Percentiles rank a stretch among this genome's conserved stretches.
These are phyloP conservation scores for Colletotrichum zoysiae DNA, from an alignment of 2,329 filamentous ascomycete species.

Conservation along the genomic window DNA sequence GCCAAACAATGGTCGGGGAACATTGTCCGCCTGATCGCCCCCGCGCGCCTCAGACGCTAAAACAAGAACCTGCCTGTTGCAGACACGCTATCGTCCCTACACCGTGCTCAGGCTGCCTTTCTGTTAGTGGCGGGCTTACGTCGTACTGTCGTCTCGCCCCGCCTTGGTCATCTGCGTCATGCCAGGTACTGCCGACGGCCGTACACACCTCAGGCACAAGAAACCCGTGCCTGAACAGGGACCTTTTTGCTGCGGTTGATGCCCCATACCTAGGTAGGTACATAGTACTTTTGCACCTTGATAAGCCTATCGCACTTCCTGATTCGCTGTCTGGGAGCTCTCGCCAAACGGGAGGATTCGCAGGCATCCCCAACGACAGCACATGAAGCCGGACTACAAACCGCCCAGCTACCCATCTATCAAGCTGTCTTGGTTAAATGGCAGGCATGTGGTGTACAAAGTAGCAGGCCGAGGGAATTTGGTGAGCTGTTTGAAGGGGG, in stretches of 20 bases:
- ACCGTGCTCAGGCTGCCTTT: accelerated
- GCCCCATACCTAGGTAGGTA: constrained; percentile 7
- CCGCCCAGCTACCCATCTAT: neutral
- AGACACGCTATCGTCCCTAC: constrained; percentile 19
- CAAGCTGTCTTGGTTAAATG: neutral
- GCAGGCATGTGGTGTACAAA: neutral
- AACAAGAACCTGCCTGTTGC: constrained; percentile 39
- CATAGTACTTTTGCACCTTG: neutral
- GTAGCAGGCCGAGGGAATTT: neutral
- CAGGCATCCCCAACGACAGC: neutral
- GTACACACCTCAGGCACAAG: constrained; percentile 20
- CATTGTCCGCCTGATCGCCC: constrained; percentile 31
- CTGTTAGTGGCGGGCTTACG: constrained; percentile 25
- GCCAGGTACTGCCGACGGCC: constrained; percentile 25
- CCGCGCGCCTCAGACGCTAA: constrained; percentile 25
- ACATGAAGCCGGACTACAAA: neutral
- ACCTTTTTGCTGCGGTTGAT: constrained; percentile 6
- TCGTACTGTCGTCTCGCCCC: constrained; percentile 1
- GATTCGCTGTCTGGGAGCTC: constrained; percentile 11
- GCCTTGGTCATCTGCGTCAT: constrained; percentile 33
- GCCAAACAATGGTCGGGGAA: constrained; percentile 29
- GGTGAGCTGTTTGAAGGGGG: neutral
- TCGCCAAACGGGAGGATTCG: neutral
- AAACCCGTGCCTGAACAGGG: constrained; percentile 12
- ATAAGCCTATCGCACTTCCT: constrained; percentile 26